These are phyloP conservation scores for Chenopodium berlandieri DNA, from an alignment of 148 eudicot genomes.

Conservation along the genomic window DNA sequence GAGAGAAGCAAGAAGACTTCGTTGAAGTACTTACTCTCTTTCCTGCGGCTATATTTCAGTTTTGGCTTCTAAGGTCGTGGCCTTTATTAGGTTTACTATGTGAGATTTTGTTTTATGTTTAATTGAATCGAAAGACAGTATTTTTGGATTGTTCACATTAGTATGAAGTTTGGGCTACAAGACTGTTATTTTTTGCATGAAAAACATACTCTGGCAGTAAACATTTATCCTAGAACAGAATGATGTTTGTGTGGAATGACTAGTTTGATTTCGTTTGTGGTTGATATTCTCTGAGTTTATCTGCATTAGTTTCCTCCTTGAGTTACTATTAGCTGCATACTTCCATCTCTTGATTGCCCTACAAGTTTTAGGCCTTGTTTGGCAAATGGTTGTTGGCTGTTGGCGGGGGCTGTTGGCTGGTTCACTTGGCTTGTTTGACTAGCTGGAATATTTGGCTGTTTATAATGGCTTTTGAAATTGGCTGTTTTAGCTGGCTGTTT, in stretches of 20 bases:
- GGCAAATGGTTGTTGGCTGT: too few species aligned
- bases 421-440: too few species aligned
- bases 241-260: background rate
- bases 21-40: conserved; percentile 4
- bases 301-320: too few species aligned
- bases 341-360: too few species aligned
- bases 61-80: background rate
- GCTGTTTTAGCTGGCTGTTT: too few species aligned
- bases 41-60: background rate
- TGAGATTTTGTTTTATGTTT: conserved; percentile 6
- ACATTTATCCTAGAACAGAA: background rate
- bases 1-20: conserved; percentile 31
- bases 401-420: too few species aligned
- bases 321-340: too few species aligned
- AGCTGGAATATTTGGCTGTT: too few species aligned
- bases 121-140: background rate
- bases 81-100: background rate
- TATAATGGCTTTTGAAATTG: too few species aligned
- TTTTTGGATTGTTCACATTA: background rate
- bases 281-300: background rate
- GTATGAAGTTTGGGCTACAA: background rate
- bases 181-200: background rate
- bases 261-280: background rate
- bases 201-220: background rate
- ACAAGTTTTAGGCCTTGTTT: too few species aligned